Percentiles rank a stretch among this genome's conserved stretches.
Evolutionary conservation across 2,329 filamentous ascomycete species (phyloP).

Genomic region (Monascus ruber): DNA sequence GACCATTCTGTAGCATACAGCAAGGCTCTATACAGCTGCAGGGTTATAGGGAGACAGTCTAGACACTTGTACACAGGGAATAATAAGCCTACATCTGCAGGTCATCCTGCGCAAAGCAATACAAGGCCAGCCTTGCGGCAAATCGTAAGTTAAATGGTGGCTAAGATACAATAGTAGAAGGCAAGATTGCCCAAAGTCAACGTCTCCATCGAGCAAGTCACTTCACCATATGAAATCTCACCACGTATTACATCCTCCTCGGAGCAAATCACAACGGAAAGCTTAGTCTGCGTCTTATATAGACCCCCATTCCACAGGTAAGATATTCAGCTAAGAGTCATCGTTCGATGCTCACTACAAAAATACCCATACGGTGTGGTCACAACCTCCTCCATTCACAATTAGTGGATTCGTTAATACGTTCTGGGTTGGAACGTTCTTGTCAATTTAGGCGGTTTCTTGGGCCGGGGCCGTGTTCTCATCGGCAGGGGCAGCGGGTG

Average conservation of each 20-base stretch:
- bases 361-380: constrained; percentile 14
- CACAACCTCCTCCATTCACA: not conserved
- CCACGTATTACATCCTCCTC: constrained; percentile 1
- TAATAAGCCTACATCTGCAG: not conserved
- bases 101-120: not conserved
- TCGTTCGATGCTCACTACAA: constrained; percentile 13
- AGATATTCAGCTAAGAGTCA: constrained; percentile 3
- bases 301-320: not conserved
- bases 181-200: constrained; percentile 24
- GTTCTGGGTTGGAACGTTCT: constrained; percentile 12
- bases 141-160: constrained; percentile 30
- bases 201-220: constrained; percentile 13
- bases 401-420: constrained; percentile 7
- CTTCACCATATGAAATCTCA: constrained; percentile 10
- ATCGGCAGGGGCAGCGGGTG: constrained; percentile 27
- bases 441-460: constrained; percentile 15
- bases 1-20: too few relatives aligned
- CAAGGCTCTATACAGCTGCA: too few relatives aligned
- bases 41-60: too few relatives aligned
- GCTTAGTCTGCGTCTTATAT: not conserved
- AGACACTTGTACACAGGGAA: too few relatives aligned
- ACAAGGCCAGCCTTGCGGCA: constrained; percentile 17
- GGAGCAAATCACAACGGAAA: not conserved
- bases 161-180: constrained; percentile 30
- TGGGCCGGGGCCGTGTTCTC: constrained; percentile 31